A percentile compares a stretch with the other conserved stretches of the same genome.
phyloP scores from a whole-genome alignment of 257 asterid species.

The Lantana camara region DNA sequence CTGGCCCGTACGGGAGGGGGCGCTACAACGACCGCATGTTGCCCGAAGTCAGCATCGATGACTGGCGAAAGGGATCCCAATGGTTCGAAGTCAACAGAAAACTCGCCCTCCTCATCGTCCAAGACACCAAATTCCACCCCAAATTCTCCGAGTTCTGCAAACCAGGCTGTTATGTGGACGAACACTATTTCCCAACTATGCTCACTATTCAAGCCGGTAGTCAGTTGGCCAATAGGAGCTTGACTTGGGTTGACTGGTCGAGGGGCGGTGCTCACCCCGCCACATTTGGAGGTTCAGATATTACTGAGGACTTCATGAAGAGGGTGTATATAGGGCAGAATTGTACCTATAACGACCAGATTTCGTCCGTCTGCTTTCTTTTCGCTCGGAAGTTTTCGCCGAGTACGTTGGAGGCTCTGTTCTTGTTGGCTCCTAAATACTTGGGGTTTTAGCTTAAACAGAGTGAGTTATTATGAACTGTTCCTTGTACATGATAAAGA shows the following conservation, averaged over 20 bases:
- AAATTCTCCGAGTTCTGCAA: conserved; percentile 58
- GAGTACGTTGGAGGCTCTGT: conserved; percentile 48
- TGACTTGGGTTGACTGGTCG: conserved; percentile 77
- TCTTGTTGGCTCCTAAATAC: conserved; percentile 49
- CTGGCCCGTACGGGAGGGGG: conserved; percentile 69
- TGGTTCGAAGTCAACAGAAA: conserved; percentile 63
- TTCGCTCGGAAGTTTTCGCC: conserved; percentile 74
- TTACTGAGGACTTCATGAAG: conserved; percentile 46
- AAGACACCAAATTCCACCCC: conserved; percentile 53
- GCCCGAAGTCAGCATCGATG: conserved; percentile 52
- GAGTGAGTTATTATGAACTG: neutral
- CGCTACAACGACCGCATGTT: conserved; percentile 58
- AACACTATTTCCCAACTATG: conserved; percentile 70
- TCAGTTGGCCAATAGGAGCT: conserved; percentile 53
- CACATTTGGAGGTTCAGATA: conserved; percentile 51
- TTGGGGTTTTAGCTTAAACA: conserved; percentile 41
- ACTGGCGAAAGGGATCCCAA: conserved; percentile 78
- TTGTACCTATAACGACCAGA: conserved; percentile 46
- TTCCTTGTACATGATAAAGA: conserved; percentile 12
- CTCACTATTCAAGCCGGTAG: conserved; percentile 39
- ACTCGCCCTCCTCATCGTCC: conserved; percentile 49
- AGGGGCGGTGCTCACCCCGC: conserved; percentile 80
- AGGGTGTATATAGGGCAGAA: conserved; percentile 34
- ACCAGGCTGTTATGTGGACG: conserved; percentile 67
- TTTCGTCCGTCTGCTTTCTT: conserved; percentile 43